Evolutionary conservation across 2,329 filamentous ascomycete genomes (phyloP).

Genomic region (Diaporthe sp.): DNA sequence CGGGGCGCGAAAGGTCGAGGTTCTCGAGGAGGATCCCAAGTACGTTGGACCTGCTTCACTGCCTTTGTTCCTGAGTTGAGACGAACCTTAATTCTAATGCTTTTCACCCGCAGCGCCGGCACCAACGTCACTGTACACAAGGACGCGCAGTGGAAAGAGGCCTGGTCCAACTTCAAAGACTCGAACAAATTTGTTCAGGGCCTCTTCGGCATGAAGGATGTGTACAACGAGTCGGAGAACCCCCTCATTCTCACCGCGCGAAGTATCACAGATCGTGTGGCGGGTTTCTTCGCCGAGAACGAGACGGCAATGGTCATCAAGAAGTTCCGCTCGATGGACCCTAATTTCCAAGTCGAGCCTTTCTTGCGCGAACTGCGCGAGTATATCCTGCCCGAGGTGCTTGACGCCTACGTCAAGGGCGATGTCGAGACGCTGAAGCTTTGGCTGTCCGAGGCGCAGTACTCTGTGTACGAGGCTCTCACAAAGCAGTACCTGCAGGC

Average conservation of each 20-base stretch:
- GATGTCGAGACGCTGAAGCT: constrained; percentile 90
- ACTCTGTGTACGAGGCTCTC: constrained; percentile 95
- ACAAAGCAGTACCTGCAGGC: constrained; percentile 95
- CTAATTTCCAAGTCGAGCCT: constrained; percentile 91
- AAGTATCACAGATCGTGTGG: constrained; percentile 91
- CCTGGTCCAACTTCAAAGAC: constrained; percentile 97
- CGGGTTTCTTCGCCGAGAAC: constrained; percentile 98
- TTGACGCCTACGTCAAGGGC: constrained; percentile 98
- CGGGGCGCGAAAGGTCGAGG: constrained; percentile 64
- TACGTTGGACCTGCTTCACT: constrained; percentile 59
- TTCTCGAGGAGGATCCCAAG: constrained; percentile 86
- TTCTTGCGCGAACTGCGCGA: constrained; percentile 96
- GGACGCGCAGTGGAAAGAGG: constrained; percentile 96
- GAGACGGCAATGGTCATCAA: constrained; percentile 98
- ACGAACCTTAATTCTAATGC: constrained; percentile 43
- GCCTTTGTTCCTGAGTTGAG: constrained; percentile 34
- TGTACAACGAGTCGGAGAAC: constrained; percentile 97
- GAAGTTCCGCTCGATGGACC: constrained; percentile 96
- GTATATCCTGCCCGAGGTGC: constrained; percentile 96
- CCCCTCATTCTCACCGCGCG: constrained; percentile 92
- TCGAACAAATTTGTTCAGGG: constrained; percentile 88
- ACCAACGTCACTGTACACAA: constrained; percentile 97
- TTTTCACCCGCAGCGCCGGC: constrained; percentile 73
- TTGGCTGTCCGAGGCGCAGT: constrained; percentile 97
- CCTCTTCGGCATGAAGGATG: constrained; percentile 84